These are phyloP conservation scores for Samsoniella hepiali DNA, from an alignment of 2,329 filamentous ascomycete species.

Conservation along the genomic window DNA sequence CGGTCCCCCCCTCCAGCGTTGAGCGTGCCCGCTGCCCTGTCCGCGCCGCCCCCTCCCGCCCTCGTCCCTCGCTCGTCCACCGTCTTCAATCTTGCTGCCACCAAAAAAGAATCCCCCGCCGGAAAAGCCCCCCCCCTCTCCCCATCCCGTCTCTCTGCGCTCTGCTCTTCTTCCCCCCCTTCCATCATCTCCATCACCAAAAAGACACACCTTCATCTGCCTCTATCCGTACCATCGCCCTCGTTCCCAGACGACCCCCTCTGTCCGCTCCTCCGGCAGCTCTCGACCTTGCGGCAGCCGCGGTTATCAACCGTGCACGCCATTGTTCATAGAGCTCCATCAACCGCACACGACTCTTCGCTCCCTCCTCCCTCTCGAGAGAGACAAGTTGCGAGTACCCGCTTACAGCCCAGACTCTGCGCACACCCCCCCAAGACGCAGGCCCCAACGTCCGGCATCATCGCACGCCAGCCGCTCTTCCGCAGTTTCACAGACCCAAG, in stretches of 20 bases:
- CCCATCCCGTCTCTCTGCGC: neutral
- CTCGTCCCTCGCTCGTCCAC: neutral
- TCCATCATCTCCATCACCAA: no score
- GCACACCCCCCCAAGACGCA: neutral
- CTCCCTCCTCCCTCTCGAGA: neutral
- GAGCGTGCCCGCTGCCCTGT: neutral
- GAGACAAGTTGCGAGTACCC: neutral
- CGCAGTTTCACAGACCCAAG: slow-evolving; percentile 8
- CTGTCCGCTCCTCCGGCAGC: neutral
- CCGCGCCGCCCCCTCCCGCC: neutral
- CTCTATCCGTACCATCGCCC: no score
- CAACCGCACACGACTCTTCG: neutral
- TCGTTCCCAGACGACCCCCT: no score
- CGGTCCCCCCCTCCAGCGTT: no score
- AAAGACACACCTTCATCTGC: no score
- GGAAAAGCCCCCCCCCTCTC: neutral
- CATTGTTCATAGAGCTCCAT: slow-evolving; percentile 6
- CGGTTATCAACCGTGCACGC: slow-evolving; percentile 11
- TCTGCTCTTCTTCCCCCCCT: no score
- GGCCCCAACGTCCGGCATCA: slow-evolving; percentile 1
- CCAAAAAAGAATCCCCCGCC: slow-evolving; percentile 4
- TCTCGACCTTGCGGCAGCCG: slow-evolving; percentile 3
- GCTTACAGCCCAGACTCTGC: neutral
- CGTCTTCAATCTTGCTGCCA: neutral
- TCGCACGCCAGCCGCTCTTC: slow-evolving; percentile 12